These are phyloP conservation scores for Exsudoporus floridanus DNA, from an alignment of 1,284 basidiomycete species.

Conservation along the genomic window DNA sequence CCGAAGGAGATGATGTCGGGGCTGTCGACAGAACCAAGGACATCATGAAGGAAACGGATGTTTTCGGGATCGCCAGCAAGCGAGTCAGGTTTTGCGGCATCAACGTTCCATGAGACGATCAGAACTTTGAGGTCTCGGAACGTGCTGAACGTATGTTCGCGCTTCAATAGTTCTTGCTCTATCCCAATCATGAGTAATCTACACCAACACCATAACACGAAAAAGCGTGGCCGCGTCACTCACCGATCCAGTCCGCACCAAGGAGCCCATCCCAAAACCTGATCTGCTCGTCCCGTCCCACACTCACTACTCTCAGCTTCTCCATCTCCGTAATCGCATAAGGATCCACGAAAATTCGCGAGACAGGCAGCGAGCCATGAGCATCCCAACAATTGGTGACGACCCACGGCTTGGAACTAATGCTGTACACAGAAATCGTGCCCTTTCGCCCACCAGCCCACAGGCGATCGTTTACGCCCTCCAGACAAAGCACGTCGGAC, in stretches of 20 bases:
- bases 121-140: slow-evolving; percentile 80
- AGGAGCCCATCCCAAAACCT: slow-evolving; percentile 91
- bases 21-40: slow-evolving; percentile 63
- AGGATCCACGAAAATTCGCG: slow-evolving; percentile 70
- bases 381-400: slow-evolving; percentile 90
- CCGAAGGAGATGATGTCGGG: slow-evolving; percentile 94
- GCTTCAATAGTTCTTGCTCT: slow-evolving; percentile 76
- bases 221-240: slow-evolving; percentile 29
- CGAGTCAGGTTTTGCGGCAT: slow-evolving; percentile 80
- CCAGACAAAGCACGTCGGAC: slow-evolving; percentile 78
- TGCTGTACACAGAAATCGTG: slow-evolving; percentile 81
- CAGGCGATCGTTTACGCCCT: slow-evolving; percentile 76
- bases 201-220: background rate
- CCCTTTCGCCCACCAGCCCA: slow-evolving; percentile 89
- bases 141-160: slow-evolving; percentile 75
- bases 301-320: slow-evolving; percentile 71
- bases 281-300: slow-evolving; percentile 75
- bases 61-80: slow-evolving; percentile 66
- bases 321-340: slow-evolving; percentile 65
- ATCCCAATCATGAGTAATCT: slow-evolving; percentile 6
- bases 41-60: slow-evolving; percentile 69
- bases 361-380: slow-evolving; percentile 78
- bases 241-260: slow-evolving; percentile 83
- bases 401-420: slow-evolving; percentile 72
- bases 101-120: slow-evolving; percentile 93